Conservation (phyloP, 176 grass and related monocot genomes). For the Melocanna baccifera region DNA sequence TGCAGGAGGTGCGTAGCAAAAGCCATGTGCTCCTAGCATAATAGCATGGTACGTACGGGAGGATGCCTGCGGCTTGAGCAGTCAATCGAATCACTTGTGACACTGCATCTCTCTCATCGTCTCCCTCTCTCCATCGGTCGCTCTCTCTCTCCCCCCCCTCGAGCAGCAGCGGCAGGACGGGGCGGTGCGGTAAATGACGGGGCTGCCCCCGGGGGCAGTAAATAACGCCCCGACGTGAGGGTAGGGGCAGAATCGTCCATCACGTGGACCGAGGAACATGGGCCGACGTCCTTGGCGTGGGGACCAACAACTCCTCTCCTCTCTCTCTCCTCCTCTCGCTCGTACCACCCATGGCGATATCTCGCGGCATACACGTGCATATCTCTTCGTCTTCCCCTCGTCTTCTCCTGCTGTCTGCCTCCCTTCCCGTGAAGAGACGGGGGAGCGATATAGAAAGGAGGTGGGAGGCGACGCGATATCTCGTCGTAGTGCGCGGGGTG, state of each 20-base stretch:
- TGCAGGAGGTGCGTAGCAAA: background rate
- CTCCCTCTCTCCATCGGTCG: conserved; percentile 13
- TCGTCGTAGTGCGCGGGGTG: background rate
- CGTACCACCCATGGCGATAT: background rate
- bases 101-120: background rate
- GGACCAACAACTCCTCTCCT: background rate
- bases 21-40: background rate
- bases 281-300: conserved; percentile 52
- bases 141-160: background rate
- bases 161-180: background rate
- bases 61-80: background rate
- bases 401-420: background rate
- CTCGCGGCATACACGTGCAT: background rate
- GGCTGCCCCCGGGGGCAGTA: conserved; percentile 17
- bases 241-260: conserved; percentile 40
- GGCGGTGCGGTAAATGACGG: conserved; percentile 17
- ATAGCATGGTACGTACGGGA: background rate
- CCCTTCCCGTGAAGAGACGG: accelerated
- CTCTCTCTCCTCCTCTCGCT: background rate
- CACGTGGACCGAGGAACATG: conserved; percentile 29
- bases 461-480: background rate
- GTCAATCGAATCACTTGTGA: conserved; percentile 35
- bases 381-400: background rate
- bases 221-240: background rate
- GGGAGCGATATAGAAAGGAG: background rate